Percentiles rank a stretch among this genome's conserved stretches.
Conservation (phyloP, 78 protist species). For the Blattamonas nauphoetae region DNA sequence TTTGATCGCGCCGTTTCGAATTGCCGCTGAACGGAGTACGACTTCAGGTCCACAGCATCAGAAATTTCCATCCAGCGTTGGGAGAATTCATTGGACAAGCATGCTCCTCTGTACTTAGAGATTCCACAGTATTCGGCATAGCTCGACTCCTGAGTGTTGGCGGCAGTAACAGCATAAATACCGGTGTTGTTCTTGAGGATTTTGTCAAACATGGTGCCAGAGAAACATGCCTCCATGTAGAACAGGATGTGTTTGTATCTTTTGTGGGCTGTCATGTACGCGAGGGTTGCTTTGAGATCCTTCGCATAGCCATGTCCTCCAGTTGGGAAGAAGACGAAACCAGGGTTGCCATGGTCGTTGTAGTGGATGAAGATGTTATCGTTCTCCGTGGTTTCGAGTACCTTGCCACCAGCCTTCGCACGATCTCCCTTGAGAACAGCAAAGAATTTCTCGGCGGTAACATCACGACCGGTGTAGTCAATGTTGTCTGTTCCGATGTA, state of each 20-base stretch:
- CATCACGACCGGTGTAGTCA: neutral
- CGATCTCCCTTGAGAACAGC: neutral
- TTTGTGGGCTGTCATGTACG: neutral
- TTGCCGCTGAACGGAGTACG: neutral
- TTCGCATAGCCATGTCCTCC: neutral
- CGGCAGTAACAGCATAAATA: neutral
- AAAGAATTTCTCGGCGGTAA: neutral
- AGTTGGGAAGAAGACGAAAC: neutral
- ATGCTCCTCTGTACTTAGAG: neutral
- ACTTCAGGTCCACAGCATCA: neutral
- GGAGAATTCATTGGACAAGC: neutral
- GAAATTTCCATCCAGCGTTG: neutral
- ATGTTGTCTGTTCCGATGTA: neutral
- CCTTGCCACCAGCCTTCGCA: neutral
- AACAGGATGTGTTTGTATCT: neutral
- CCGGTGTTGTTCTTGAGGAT: neutral
- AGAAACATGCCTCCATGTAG: neutral
- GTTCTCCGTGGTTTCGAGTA: neutral
- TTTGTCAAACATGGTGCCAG: neutral
- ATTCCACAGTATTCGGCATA: neutral
- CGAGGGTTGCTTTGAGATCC: neutral
- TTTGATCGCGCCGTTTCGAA: neutral
- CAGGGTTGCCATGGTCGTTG: neutral
- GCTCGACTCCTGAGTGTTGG: neutral
- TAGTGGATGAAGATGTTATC: neutral